These are phyloP conservation scores for Blastocystis sp. DNA, from an alignment of 352 stramenopile genomes.

Conservation along the genomic window DNA sequence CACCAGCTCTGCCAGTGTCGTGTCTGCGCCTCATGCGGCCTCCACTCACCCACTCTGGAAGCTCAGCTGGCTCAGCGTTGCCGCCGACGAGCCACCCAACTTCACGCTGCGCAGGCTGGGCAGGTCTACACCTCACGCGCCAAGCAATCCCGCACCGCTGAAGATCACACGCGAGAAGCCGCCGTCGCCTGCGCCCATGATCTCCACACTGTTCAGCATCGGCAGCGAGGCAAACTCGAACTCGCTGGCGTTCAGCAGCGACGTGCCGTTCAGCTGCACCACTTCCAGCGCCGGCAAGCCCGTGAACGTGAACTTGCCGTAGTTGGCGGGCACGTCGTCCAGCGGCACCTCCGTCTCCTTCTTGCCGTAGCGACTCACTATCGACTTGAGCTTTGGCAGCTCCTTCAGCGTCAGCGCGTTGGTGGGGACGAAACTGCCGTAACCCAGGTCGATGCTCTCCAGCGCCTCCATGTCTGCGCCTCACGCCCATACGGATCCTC, in stretches of 20 bases:
- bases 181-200: not conserved
- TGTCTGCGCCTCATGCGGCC: not conserved
- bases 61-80: not conserved
- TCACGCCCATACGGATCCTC: too few species aligned
- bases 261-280: not conserved
- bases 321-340: not conserved
- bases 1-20: not conserved
- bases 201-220: not conserved
- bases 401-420: not conserved
- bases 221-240: not conserved
- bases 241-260: not conserved
- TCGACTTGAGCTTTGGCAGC: not conserved
- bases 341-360: not conserved
- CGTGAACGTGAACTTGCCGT: not conserved
- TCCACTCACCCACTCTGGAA: not conserved
- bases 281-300: not conserved
- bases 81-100: not conserved
- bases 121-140: not conserved
- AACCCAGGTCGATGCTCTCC: slow-evolving; percentile 1
- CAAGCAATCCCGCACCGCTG: not conserved
- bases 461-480: not conserved
- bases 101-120: not conserved
- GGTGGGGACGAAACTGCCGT: not conserved
- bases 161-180: not conserved
- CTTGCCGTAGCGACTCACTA: not conserved